Conservation (phyloP, 2,329 filamentous ascomycete species). For the Colletotrichum sansevieriae region DNA sequence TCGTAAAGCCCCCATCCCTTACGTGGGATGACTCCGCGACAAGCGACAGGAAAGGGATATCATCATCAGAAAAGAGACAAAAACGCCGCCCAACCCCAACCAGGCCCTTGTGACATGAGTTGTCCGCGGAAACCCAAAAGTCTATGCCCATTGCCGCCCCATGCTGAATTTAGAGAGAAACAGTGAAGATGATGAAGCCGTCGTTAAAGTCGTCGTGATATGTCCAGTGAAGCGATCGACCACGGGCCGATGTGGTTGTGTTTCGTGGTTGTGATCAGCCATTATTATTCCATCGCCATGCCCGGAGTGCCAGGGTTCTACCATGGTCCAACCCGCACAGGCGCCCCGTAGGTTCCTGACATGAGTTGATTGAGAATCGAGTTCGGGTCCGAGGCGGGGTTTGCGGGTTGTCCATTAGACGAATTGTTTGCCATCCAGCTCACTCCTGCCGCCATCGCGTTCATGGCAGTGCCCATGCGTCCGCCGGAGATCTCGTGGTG, state of each 20-base stretch:
- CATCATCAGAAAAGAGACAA: slow-evolving; percentile 37
- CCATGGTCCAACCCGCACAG: slow-evolving; percentile 74
- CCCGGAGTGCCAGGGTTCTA: slow-evolving; percentile 49
- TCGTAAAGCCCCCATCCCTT: not conserved
- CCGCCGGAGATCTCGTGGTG: slow-evolving; percentile 91
- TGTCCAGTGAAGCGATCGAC: slow-evolving; percentile 36
- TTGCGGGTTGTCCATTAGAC: slow-evolving; percentile 40
- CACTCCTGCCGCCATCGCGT: slow-evolving; percentile 79
- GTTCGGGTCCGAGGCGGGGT: slow-evolving; percentile 57
- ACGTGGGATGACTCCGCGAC: slow-evolving; percentile 30
- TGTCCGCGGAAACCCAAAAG: slow-evolving; percentile 39
- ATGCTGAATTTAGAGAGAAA: slow-evolving; percentile 34
- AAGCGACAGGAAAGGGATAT: slow-evolving; percentile 41
- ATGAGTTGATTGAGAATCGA: slow-evolving; percentile 74
- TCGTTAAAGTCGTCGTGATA: slow-evolving; percentile 43
- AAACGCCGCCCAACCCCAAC: slow-evolving; percentile 31
- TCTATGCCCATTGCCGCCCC: slow-evolving; percentile 44
- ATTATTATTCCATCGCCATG: not conserved
- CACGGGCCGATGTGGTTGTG: slow-evolving; percentile 13
- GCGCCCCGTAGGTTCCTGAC: slow-evolving; percentile 69
- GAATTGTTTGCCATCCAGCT: slow-evolving; percentile 75
- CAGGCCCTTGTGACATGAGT: slow-evolving; percentile 34
- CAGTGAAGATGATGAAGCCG: slow-evolving; percentile 30
- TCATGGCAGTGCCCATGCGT: slow-evolving; percentile 83
- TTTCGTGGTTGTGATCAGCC: not conserved